Percentiles rank a stretch among this genome's conserved stretches.
These are phyloP conservation scores for Suhomyces vadensis DNA, from an alignment of 805 yeast genomes.

Conservation along the genomic window DNA sequence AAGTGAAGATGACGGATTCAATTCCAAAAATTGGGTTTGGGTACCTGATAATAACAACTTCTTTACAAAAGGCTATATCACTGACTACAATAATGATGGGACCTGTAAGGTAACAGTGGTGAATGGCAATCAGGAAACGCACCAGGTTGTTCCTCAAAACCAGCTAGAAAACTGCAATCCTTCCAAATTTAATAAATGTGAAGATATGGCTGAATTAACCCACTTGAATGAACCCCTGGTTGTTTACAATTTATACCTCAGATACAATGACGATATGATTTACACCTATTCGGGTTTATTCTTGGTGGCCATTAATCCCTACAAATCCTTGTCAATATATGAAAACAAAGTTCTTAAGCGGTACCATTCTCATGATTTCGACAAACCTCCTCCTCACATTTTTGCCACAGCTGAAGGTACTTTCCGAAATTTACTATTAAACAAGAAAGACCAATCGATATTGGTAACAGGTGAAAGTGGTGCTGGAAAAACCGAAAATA, in stretches of 20 bases:
- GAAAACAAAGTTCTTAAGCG: slow-evolving; percentile 54
- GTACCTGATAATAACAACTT: slow-evolving; percentile 55
- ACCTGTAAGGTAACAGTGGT: slow-evolving; percentile 38
- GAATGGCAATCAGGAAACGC: slow-evolving; percentile 43
- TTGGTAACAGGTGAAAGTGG: slow-evolving; percentile 99
- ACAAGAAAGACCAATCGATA: slow-evolving; percentile 79
- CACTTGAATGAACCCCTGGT: slow-evolving; percentile 94
- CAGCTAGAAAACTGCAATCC: slow-evolving; percentile 75
- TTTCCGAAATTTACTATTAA: slow-evolving; percentile 67
- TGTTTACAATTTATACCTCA: slow-evolving; percentile 72
- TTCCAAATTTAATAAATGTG: slow-evolving; percentile 81
- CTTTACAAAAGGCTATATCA: slow-evolving; percentile 62
- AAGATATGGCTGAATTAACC: slow-evolving; percentile 95
- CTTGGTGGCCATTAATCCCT: slow-evolving; percentile 94
- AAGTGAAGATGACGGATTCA: slow-evolving; percentile 32
- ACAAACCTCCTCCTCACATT: slow-evolving; percentile 73
- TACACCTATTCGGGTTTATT: slow-evolving; percentile 95
- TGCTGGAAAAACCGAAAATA: slow-evolving; percentile 98
- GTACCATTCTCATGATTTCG: slow-evolving; percentile 47
- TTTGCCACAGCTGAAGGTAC: slow-evolving; percentile 89
- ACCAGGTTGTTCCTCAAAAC: slow-evolving; percentile 45
- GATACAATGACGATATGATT: slow-evolving; percentile 77
- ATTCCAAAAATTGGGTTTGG: slow-evolving; percentile 73
- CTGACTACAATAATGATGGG: slow-evolving; percentile 42
- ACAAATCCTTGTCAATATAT: slow-evolving; percentile 72